A percentile compares a stretch with the other conserved stretches of the same genome.
Conservation (phyloP, 140 eudicot genomes). For the Cichorium intybus region DNA sequence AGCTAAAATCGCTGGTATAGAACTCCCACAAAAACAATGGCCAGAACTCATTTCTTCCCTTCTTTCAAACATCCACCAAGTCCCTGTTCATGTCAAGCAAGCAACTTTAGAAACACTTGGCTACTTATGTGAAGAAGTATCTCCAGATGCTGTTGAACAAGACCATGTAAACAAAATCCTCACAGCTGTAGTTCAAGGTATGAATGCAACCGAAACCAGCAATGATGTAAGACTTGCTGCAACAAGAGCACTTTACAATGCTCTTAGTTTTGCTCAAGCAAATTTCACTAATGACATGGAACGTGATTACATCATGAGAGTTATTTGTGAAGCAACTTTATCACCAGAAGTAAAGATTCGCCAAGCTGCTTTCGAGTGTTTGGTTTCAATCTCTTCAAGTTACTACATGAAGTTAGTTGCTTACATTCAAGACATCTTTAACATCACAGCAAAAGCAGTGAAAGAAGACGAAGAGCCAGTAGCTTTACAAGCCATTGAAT, state of each 20-base stretch:
- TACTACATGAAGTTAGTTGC: conserved; percentile 77
- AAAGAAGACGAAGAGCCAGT: conserved; percentile 85
- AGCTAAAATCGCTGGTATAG: conserved; percentile 86
- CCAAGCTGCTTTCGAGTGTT: conserved; percentile 84
- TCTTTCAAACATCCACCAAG: conserved; percentile 70
- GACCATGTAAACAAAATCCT: conserved; percentile 83
- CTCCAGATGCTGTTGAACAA: conserved; percentile 79
- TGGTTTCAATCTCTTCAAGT: conserved; percentile 81
- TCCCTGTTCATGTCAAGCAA: conserved; percentile 85
- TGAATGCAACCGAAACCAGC: conserved; percentile 68
- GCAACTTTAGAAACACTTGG: conserved; percentile 89
- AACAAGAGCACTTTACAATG: conserved; percentile 77
- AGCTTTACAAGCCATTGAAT: conserved; percentile 86
- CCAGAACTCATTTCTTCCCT: conserved; percentile 75
- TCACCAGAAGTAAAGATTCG: conserved; percentile 77
- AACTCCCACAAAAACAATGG: conserved; percentile 82
- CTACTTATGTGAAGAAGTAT: conserved; percentile 87
- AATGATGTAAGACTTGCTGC: conserved; percentile 87
- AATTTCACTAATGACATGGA: conserved; percentile 83
- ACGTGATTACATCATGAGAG: conserved; percentile 89
- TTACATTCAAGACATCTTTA: conserved; percentile 81
- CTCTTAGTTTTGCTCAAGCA: conserved; percentile 87
- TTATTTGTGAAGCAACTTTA: conserved; percentile 80
- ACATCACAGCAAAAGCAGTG: conserved; percentile 80
- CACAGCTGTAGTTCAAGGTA: conserved; percentile 89